Evolutionary conservation across 106 monocot genomes (phyloP).

Genomic region (Dendrobium nobile): DNA sequence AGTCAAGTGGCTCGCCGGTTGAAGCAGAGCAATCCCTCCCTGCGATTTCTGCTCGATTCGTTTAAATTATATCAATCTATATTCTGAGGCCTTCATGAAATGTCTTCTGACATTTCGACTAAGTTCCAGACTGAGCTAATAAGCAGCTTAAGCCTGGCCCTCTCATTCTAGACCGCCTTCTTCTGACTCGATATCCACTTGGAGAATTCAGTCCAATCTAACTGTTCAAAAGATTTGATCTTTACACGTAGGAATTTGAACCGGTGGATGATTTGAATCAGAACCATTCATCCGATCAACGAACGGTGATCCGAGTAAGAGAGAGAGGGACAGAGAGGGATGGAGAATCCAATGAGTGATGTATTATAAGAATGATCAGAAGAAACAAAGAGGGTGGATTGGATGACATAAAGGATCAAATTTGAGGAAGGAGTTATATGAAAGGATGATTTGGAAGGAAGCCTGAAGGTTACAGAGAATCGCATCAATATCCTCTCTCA

Average conservation of each 20-base stretch:
- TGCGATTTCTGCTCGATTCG: too few relatives aligned
- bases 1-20: too few relatives aligned
- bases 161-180: too few relatives aligned
- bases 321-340: neutral
- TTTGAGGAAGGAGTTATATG: neutral
- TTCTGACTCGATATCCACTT: too few relatives aligned
- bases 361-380: neutral
- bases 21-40: too few relatives aligned
- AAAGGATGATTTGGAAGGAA: constrained; percentile 2
- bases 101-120: too few relatives aligned
- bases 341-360: neutral
- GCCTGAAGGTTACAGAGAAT: constrained; percentile 1
- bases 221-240: neutral
- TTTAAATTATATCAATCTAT: too few relatives aligned
- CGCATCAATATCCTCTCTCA: neutral
- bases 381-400: neutral
- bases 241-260: neutral
- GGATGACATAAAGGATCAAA: neutral
- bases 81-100: too few relatives aligned
- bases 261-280: neutral
- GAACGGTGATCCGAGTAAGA: neutral
- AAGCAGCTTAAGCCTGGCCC: too few relatives aligned
- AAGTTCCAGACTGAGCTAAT: too few relatives aligned
- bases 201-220: too few relatives aligned
- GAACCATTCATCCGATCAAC: neutral